phyloP scores from a whole-genome alignment of 192 early-diverging fungal species.

The Coemansia sp. region DNA sequence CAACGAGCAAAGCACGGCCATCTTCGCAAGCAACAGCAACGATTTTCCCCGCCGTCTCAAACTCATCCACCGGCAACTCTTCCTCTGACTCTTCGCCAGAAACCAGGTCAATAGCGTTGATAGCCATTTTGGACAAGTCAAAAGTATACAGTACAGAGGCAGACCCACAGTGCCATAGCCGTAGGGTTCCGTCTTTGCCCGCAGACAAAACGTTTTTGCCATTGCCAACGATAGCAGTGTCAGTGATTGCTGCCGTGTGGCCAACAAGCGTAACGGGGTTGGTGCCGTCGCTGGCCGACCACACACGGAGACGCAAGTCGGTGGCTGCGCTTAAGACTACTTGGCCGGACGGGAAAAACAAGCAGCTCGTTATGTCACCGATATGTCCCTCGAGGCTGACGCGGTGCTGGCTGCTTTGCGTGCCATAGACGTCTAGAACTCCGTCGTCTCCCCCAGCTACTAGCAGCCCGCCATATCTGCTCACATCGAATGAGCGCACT shows the following conservation, averaged over 20 bases:
- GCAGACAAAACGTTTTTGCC: conserved; percentile 67
- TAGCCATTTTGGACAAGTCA: conserved; percentile 17
- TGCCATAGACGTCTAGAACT: conserved; percentile 40
- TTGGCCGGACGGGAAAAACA: conserved; percentile 76
- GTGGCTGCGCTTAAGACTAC: conserved; percentile 67
- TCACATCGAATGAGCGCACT: conserved; percentile 41
- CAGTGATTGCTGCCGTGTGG: conserved; percentile 63
- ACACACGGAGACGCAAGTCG: conserved; percentile 69
- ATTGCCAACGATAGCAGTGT: conserved; percentile 62
- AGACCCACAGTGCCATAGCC: conserved; percentile 47
- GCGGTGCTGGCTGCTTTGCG: conserved; percentile 14
- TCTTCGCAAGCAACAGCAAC: conserved; percentile 41
- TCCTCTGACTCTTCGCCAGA: background rate
- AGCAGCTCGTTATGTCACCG: conserved; percentile 63
- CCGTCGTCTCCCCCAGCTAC: conserved; percentile 45
- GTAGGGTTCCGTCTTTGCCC: conserved; percentile 41
- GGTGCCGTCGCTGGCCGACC: conserved; percentile 72
- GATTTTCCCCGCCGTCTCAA: conserved; percentile 27
- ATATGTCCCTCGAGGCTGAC: conserved; percentile 58
- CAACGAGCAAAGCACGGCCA: conserved; percentile 28
- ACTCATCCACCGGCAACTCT: conserved; percentile 9
- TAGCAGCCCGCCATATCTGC: conserved; percentile 31
- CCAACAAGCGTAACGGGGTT: conserved; percentile 73
- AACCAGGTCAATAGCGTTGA: conserved; percentile 31
- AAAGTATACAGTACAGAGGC: conserved; percentile 24